Base-by-base conservation (phyloP, 129 eudicot species). In the Apium graveolens region DNA sequence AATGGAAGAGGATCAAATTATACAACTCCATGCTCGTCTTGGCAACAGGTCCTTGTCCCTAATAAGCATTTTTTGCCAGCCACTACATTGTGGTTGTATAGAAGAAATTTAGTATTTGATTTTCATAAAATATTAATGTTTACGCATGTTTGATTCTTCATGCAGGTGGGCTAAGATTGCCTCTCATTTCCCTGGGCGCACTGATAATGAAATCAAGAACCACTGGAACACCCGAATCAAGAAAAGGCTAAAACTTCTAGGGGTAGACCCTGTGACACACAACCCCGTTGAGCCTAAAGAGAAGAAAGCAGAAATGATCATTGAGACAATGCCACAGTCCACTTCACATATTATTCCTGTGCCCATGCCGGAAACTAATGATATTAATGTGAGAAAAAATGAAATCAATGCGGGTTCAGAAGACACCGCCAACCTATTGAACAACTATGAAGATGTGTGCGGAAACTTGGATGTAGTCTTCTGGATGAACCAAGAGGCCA, bases 201-300 rank as follows among this genome's bases (percentile, higher is more conserved):
- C 97, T 5, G 97, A 91, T 78, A 89, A 89, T 21, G 93, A 91
- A 81, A 87, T 91, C 70, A 89, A 89, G 80, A 89, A 89, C 76
- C 90, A 87, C 12, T 91, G 97, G 97, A 91, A 91, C 84, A 89
- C 93, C 31, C 80, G 90, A 75, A 91, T 91, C 86, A 91, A 91
- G 90, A 91, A 89, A 76, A 91, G 88, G 80, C 83, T 91, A 17
- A 91, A 86, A 79, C 87, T 80, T 65, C 87, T 76, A 5, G 97
- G 89, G 57, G 46, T 84, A 42, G 90, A 91, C 83, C 85, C 89
- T 8, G 75, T 83, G 68, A 84, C 89, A 26, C 90, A 91, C 78
- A 79, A 82, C 53, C 90, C 82, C 31, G 45, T 73, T 16, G 87
- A 85, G 63, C 87, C 86, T 38, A 45, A 78, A 70, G 87, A 86